phyloP scores from a whole-genome alignment of 257 asterid genomes.

The Salvia miltiorrhiza region DNA sequence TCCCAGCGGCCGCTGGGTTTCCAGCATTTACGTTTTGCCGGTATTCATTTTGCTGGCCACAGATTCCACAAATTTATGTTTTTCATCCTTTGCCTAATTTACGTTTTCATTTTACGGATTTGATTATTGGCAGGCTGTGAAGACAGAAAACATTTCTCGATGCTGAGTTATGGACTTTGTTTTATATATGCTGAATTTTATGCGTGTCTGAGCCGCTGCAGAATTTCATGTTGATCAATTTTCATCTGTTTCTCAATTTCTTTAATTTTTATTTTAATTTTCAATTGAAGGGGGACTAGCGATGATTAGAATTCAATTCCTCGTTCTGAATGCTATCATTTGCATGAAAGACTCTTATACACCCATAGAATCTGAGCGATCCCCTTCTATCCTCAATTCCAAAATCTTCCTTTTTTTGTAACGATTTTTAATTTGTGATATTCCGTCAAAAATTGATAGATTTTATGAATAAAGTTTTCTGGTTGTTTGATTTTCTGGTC shows the following conservation, averaged over 20 bases:
- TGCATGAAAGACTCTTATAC: slow-evolving; percentile 55
- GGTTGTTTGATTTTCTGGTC: no score
- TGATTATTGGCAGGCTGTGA: slow-evolving; percentile 14
- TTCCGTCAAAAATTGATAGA: neutral
- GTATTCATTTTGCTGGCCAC: neutral
- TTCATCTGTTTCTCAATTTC: no score
- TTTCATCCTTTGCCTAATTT: neutral
- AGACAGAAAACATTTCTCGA: slow-evolving; percentile 65
- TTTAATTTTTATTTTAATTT: neutral
- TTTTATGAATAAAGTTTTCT: neutral
- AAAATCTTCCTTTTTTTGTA: neutral
- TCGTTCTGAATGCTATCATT: slow-evolving; percentile 47
- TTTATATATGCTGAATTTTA: slow-evolving; percentile 54
- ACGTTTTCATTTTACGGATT: neutral
- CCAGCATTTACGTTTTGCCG: no score
- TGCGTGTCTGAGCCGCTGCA: slow-evolving; percentile 82
- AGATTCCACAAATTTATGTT: neutral
- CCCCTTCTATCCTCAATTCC: neutral
- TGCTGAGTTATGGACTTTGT: slow-evolving; percentile 41
- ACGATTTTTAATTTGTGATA: neutral
- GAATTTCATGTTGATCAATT: neutral
- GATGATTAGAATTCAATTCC: slow-evolving; percentile 52
- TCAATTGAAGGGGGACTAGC: slow-evolving; percentile 22
- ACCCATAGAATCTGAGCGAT: slow-evolving; percentile 72
- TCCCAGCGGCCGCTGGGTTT: no score